phyloP scores from a whole-genome alignment of 495 filamentous ascomycete genomes.

The Astrocystis sublimbata region DNA sequence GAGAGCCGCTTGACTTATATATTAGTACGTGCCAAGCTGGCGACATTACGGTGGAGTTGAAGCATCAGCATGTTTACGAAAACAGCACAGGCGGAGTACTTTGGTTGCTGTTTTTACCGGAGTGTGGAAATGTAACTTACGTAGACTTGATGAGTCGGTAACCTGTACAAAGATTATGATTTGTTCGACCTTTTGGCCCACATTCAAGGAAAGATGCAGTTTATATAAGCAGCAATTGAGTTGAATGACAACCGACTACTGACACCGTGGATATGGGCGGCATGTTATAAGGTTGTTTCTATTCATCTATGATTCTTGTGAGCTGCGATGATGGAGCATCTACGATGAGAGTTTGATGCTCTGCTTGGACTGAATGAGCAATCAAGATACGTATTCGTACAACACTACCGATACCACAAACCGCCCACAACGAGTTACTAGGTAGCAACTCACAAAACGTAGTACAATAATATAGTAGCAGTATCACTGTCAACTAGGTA shows the following conservation, averaged over 20 bases:
- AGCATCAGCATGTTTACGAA: slow-evolving; percentile 12
- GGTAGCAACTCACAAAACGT: too few relatives aligned
- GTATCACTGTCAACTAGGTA: too few relatives aligned
- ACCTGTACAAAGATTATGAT: slow-evolving; percentile 31
- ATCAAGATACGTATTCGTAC: too few relatives aligned
- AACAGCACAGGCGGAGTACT: slow-evolving; percentile 16
- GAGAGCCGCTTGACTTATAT: not conserved
- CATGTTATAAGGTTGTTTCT: too few relatives aligned
- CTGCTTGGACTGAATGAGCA: too few relatives aligned
- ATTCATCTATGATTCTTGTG: too few relatives aligned
- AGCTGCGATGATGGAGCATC: too few relatives aligned
- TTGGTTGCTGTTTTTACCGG: slow-evolving; percentile 12
- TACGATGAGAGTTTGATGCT: too few relatives aligned
- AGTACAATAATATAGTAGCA: too few relatives aligned
- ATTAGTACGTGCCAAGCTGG: not conserved
- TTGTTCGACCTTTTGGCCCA: not conserved
- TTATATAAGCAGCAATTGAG: not conserved
- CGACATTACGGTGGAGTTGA: slow-evolving; percentile 1
- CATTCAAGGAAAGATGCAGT: not conserved
- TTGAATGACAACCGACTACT: not conserved
- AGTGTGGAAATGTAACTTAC: slow-evolving; percentile 30
- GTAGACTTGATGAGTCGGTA: slow-evolving; percentile 22
- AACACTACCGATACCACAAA: too few relatives aligned
- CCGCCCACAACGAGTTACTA: too few relatives aligned
- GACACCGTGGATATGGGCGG: too few relatives aligned